Evolutionary conservation across 345 rosid genomes (phyloP).

Genomic region (Lepidium aucheri): DNA sequence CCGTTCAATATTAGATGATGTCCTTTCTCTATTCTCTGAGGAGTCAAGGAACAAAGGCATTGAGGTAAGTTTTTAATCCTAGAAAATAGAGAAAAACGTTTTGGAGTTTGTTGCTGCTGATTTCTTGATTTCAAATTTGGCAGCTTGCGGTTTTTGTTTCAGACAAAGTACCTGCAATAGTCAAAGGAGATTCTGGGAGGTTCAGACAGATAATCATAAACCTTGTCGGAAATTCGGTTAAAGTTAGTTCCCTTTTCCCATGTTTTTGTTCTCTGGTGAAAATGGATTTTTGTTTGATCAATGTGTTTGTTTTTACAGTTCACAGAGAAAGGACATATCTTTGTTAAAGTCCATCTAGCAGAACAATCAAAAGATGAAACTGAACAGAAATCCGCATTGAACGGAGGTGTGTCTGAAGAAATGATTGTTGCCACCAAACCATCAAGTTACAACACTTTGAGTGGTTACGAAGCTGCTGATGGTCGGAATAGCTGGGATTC

Average conservation of each 20-base stretch:
- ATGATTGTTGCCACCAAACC: conserved; percentile 19
- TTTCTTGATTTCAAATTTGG: conserved; percentile 11
- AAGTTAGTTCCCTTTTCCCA: conserved; percentile 42
- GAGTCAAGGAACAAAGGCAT: conserved; percentile 82
- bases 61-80: conserved; percentile 43
- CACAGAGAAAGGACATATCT: conserved; percentile 89
- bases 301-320: conserved; percentile 44
- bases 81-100: neutral
- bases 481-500: conserved; percentile 80
- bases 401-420: conserved; percentile 51
- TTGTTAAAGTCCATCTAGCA: conserved; percentile 78
- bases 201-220: conserved; percentile 93
- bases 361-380: conserved; percentile 40
- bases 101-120: conserved; percentile 1
- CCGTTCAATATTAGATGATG: conserved; percentile 88
- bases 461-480: conserved; percentile 91
- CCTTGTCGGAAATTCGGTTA: conserved; percentile 95
- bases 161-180: conserved; percentile 77
- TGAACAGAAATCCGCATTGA: conserved; percentile 33
- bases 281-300: neutral
- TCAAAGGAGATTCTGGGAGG: conserved; percentile 91
- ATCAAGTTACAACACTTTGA: conserved; percentile 55
- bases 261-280: too few species aligned
- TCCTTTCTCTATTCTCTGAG: conserved; percentile 91
- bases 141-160: conserved; percentile 92